Base-by-base conservation (phyloP, 768 basidiomycete genomes). In the Xerocomellus amylosporus region DNA sequence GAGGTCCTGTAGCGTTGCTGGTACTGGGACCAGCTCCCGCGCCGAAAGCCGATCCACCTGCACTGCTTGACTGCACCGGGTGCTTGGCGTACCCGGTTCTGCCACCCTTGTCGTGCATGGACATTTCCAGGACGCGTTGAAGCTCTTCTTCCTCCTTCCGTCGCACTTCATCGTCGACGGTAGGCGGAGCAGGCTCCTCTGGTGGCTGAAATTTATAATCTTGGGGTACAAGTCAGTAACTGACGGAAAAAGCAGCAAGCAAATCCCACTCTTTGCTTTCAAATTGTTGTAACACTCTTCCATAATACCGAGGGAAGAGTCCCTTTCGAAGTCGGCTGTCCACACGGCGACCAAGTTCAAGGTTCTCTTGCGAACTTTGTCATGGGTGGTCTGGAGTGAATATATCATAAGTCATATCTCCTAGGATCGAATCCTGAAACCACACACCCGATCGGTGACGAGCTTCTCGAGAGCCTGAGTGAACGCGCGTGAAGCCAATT, bases 61-160 rank as follows among this genome's bases (percentile, higher is more conserved):
- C 72, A 49, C 73, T 73, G 14, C 65, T 64, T 17, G 69, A 73
- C 47, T 62, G 76, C 24, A 69, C 71, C 1, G 76, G 65, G 60
- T 81, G 81, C 8, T 73, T 67, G 1, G 75, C 58, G 79, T 85
- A 86, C 33, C 79, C 75, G 6, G 66, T 62, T 45, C 91, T 79
- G 1, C 93, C 94, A 12, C 94, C 94, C 58, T 87, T 88, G 67
- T 98, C 94, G 51, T 87, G 85, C 74, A 93, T 87, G n/a, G 89
- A 92, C 74, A 97, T 85, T 65, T 96, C 94, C 26, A 98, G 77
- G 0, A 87, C 96, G 5, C 93, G 84, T 64, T 93, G 90, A 2
- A 98, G 84, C 61, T 98, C 96, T 64, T 96, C 96, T 64, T 98
- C 96, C 67, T 98, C 96, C 55, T 82, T 81, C 13, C 91, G 78